phyloP scores from a whole-genome alignment of 2,329 filamentous ascomycete genomes.

The Aulographum hederae region DNA sequence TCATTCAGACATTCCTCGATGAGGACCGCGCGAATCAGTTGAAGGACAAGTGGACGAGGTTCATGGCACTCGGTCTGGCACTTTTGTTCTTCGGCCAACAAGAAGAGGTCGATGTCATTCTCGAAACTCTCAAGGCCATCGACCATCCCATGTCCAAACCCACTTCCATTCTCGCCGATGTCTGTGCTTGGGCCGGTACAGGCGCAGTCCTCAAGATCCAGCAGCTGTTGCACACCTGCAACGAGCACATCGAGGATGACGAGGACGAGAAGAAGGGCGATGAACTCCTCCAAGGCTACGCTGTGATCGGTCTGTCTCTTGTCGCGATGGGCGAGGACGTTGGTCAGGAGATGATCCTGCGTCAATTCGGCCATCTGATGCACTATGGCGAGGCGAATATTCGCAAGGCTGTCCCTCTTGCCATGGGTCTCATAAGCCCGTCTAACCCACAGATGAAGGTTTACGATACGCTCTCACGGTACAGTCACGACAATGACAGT shows the following conservation, averaged over 20 bases:
- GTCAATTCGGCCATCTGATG: conserved; percentile 96
- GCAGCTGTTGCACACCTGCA: conserved; percentile 93
- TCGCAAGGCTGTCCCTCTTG: conserved; percentile 82
- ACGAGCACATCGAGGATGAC: conserved; percentile 84
- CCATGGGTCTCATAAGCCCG: conserved; percentile 90
- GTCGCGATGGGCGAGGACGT: conserved; percentile 98
- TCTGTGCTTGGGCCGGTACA: conserved; percentile 95
- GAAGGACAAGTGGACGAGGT: conserved; percentile 96
- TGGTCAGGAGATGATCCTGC: conserved; percentile 95
- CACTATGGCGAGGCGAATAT: conserved; percentile 98
- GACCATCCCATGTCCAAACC: conserved; percentile 94
- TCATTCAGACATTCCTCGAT: conserved; percentile 82
- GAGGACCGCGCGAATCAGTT: conserved; percentile 80
- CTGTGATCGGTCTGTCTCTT: conserved; percentile 80
- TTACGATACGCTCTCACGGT: conserved; percentile 91
- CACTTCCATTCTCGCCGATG: conserved; percentile 85
- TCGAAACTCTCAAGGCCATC: conserved; percentile 91
- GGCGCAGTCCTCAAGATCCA: conserved; percentile 95
- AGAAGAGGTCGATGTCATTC: conserved; percentile 94
- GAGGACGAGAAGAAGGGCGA: conserved; percentile 61
- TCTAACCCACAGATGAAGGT: conserved; percentile 99
- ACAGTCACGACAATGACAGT: conserved; percentile 96
- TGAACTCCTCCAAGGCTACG: conserved; percentile 88
- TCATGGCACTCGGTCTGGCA: conserved; percentile 84
- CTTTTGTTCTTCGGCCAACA: conserved; percentile 91